Base-by-base conservation (phyloP, 805 yeast genomes). In the Trichomonascus vanleenenianus region DNA sequence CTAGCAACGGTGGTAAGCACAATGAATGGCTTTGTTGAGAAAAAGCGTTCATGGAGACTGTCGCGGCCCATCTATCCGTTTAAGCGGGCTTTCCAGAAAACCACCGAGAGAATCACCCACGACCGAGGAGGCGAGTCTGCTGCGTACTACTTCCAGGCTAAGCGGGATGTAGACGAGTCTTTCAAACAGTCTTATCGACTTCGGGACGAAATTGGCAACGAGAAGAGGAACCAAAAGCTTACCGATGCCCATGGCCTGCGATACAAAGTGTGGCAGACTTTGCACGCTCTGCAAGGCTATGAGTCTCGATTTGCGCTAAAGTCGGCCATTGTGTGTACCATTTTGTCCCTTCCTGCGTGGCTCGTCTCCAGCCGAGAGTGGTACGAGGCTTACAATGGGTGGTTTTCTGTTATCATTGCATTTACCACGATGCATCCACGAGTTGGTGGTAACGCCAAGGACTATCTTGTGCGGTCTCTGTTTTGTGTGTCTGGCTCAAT, bases 121-220 rank as follows among this genome's bases (percentile, higher is more conserved):
- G 79, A 74, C 54, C 70, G 70, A 51, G 78, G 78, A 15, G 70
- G 73, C 2, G 68, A 68, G 20, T 62, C 66, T n/a, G 67, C 70
- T 6, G 61, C 66, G 15, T 64, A 68, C 35, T 73, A 71, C 49
- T 63, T 61, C 43, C 73, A 70, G 44, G 61, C 72, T 1, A 68
- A 69, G 45, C 40, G 58, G 12, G 76, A 71, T 41, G 75, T 74
- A 5, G 72, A 69, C 45, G 73, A 70, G 42, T 67, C 73, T 1
- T 72, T 74, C 50, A 71, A 67, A 40, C 61, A 67, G 45, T 63
- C 72, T 3, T 69, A 71, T 53, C 70, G 70, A 46, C 51, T 68
- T 18, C 38, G 15, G 19, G 44, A 27, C 10, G 42, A 38, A 3
- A 19, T 14, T 11, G 18, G 14, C 3, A 40, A 44, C 32, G 35